A percentile compares a stretch with the other conserved stretches of the same genome.
These are phyloP conservation scores for Cryptosporidium andersoni DNA, from an alignment of 169 alveolate species.

Conservation along the genomic window DNA sequence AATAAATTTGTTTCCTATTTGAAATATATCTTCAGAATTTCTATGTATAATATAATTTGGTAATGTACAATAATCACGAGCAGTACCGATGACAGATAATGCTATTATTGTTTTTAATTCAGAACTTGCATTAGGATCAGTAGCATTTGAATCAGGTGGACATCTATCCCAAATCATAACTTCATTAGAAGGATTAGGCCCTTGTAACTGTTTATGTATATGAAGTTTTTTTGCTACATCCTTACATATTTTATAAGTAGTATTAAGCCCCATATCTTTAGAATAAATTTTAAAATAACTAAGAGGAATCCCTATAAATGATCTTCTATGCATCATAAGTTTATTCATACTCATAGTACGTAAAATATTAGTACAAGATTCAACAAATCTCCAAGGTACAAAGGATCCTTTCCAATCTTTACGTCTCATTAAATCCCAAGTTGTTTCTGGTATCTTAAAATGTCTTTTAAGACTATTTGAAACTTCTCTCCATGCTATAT, in stretches of 20 bases:
- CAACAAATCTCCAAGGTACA: constrained; percentile 68
- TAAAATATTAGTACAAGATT: constrained; percentile 56
- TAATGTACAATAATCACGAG: constrained; percentile 32
- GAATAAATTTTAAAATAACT: constrained; percentile 1
- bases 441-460: constrained; percentile 37
- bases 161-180: constrained; percentile 61
- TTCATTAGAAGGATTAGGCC: constrained; percentile 7
- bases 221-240: constrained; percentile 19
- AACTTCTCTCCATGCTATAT: constrained; percentile 49
- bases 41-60: neutral
- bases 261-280: constrained; percentile 37
- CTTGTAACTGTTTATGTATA: constrained; percentile 58
- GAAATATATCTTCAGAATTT: too few species aligned
- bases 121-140: constrained; percentile 11
- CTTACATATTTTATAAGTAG: constrained; percentile 6
- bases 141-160: neutral
- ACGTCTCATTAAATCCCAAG: constrained; percentile 41
- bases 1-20: neutral
- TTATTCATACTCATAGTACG: constrained; percentile 46
- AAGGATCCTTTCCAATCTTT: constrained; percentile 44
- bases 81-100: constrained; percentile 43
- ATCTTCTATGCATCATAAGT: constrained; percentile 20
- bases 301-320: constrained; percentile 57
- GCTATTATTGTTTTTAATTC: constrained; percentile 52
- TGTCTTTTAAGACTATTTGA: constrained; percentile 5